These are phyloP conservation scores for Mycosphaerella sp. DNA, from an alignment of 2,329 filamentous ascomycete genomes.

Conservation along the genomic window DNA sequence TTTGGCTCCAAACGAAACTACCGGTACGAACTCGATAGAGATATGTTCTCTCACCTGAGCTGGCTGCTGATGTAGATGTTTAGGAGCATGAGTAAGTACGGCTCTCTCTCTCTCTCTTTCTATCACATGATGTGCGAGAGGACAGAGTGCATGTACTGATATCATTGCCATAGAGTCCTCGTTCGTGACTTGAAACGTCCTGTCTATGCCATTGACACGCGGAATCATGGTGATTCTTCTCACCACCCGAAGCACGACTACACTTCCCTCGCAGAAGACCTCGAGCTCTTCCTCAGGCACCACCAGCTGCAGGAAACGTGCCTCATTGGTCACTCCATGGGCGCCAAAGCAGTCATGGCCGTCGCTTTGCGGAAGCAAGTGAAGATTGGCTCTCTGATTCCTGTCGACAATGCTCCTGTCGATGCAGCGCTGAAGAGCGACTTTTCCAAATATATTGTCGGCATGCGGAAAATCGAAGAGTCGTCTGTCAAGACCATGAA, in stretches of 20 bases:
- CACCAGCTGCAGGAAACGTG: slow-evolving; percentile 65
- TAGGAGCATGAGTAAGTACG: slow-evolving; percentile 86
- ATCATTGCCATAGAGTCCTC: slow-evolving; percentile 54
- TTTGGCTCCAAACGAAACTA: slow-evolving; percentile 97
- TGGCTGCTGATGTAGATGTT: too few species aligned
- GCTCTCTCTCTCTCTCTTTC: slow-evolving; percentile 22
- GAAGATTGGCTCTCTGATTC: slow-evolving; percentile 62
- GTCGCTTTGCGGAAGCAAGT: slow-evolving; percentile 66
- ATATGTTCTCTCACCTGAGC: too few species aligned
- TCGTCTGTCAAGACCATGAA: slow-evolving; percentile 60
- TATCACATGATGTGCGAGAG: neutral
- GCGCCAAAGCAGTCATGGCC: slow-evolving; percentile 88
- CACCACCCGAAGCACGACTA: slow-evolving; percentile 75
- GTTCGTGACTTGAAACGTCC: slow-evolving; percentile 72
- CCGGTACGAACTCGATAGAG: slow-evolving; percentile 1
- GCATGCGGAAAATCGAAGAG: slow-evolving; percentile 74
- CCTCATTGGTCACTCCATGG: slow-evolving; percentile 94
- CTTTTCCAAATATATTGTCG: slow-evolving; percentile 74
- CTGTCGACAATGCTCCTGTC: slow-evolving; percentile 88
- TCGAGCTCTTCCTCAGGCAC: slow-evolving; percentile 67
- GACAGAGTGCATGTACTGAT: neutral
- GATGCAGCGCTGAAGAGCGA: slow-evolving; percentile 67
- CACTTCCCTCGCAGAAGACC: slow-evolving; percentile 70
- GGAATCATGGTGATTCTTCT: slow-evolving; percentile 89
- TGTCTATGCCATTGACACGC: slow-evolving; percentile 79